Evolutionary conservation across 2,329 filamentous ascomycete species (phyloP), one percentile per base, ranked within the genome.

Genomic region (Botrytis byssoidea): DNA sequence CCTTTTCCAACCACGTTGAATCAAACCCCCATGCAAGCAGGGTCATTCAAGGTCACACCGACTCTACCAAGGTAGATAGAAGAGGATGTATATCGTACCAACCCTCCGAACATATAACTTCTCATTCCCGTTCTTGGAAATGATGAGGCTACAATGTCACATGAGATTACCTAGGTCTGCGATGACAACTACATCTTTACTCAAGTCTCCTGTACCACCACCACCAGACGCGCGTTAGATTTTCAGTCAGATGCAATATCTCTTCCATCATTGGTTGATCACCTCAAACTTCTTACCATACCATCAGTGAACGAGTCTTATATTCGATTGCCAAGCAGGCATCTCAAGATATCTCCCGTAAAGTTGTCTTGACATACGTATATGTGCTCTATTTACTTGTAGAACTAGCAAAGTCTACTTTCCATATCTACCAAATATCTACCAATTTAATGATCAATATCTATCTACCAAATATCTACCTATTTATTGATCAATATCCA

Each of bases 221-320:
- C 55, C 68, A 44, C 37, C 68, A 70, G 40, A 70, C 68, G 68
- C 68, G 68, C 68, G 68, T 70, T 70, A 70, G 68, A 69, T 6
- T 20, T 44, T 37, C 68, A 44, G 51, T 35, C 40, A 63, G 65
- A 40, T 37, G 20, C 32, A 70, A 37, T 37, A n/a, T 46, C 40
- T n/a, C 68, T 46, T 29, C 40, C n/a, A 46, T 14, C 35, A 63
- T 59, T 32, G 48, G 46, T 44, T 20, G 20, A 42, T 37, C 1
- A 7, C 32, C 40, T n/a, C 25, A 8, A 29, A 16, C 55, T 7
- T 8, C 35, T 55, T 25, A 16, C 32, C 22, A 42, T 29, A 4
- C 18, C 32, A 42, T n/a, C 7, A n/a, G 29, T n/a, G 48, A 48
- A n/a, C 48, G 29, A 60, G 60, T 42, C 60, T 63, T 40, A 7